Evolutionary conservation across 345 rosid species (phyloP).

Genomic region (Triadica sebifera): DNA sequence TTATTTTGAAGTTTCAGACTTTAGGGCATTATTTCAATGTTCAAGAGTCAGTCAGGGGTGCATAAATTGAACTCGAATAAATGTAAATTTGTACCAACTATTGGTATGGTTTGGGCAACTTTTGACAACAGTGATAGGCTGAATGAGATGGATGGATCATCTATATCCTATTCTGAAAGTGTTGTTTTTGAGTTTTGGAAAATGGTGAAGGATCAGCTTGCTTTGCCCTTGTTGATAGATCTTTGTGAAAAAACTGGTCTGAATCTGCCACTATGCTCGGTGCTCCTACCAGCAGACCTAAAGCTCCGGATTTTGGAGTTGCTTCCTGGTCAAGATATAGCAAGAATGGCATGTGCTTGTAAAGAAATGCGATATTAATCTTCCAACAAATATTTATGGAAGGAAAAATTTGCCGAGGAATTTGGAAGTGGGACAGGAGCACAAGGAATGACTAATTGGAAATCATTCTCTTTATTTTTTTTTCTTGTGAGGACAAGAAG

Average conservation of each 20-base stretch:
- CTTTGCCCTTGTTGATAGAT: slow-evolving; percentile 55
- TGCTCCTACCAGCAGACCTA: slow-evolving; percentile 58
- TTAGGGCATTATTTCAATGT: slow-evolving; percentile 45
- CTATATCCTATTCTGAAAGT: slow-evolving; percentile 15
- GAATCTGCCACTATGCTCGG: slow-evolving; percentile 54
- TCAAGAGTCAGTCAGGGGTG: slow-evolving; percentile 27
- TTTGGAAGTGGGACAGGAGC: slow-evolving; percentile 16
- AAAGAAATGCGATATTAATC: slow-evolving; percentile 21
- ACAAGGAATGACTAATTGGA: slow-evolving; percentile 38
- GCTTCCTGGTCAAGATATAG: slow-evolving; percentile 53
- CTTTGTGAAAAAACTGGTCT: slow-evolving; percentile 53
- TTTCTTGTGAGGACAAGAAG: slow-evolving; percentile 34
- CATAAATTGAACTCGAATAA: slow-evolving; percentile 45
- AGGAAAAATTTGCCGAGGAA: slow-evolving; percentile 22
- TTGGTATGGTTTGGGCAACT: slow-evolving; percentile 35
- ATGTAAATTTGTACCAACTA: slow-evolving; percentile 38
- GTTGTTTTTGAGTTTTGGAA: slow-evolving; percentile 70
- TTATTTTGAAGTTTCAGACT: slow-evolving; percentile 47
- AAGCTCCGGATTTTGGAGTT: slow-evolving; percentile 62
- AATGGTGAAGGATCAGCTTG: slow-evolving; percentile 66
- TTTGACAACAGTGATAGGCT: slow-evolving; percentile 11
- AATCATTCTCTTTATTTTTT: slow-evolving; percentile 34
- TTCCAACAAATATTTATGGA: slow-evolving; percentile 25
- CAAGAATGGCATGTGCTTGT: slow-evolving; percentile 28
- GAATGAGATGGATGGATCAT: slow-evolving; percentile 23